Conservation (phyloP, 441 rosid genomes). For the Viola pubescens region DNA sequence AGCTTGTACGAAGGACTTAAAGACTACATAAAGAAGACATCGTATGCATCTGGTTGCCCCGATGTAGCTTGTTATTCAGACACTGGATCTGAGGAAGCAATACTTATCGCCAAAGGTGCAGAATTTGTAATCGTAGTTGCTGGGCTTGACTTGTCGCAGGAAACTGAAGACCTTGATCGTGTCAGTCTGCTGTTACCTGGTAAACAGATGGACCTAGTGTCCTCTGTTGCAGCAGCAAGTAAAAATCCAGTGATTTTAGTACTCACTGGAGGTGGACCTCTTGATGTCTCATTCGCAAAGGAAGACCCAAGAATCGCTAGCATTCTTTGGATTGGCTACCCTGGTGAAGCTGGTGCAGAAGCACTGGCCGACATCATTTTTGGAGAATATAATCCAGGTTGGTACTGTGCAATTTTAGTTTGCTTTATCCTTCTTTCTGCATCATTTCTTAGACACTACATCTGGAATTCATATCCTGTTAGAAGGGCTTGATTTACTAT, state of each 20-base stretch:
- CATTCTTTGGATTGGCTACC: conserved; percentile 92
- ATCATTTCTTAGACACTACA: neutral
- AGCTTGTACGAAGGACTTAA: conserved; percentile 52
- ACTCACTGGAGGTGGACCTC: conserved; percentile 82
- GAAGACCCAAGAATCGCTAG: conserved; percentile 39
- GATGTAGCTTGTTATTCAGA: conserved; percentile 54
- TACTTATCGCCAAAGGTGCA: conserved; percentile 42
- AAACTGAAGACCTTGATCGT: conserved; percentile 73
- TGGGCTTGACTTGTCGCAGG: conserved; percentile 84
- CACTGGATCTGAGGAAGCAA: conserved; percentile 33
- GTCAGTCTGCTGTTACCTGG: conserved; percentile 75
- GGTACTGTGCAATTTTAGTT: neutral
- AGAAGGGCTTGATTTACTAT: too few relatives aligned
- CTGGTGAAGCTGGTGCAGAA: conserved; percentile 76
- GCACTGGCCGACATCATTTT: conserved; percentile 77
- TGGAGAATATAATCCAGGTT: conserved; percentile 69
- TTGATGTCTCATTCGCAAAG: conserved; percentile 66
- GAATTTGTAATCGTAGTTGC: conserved; percentile 69
- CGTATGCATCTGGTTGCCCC: conserved; percentile 50
- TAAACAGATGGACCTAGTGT: conserved; percentile 57
- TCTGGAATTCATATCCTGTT: neutral
- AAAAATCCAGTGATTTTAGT: conserved; percentile 57
- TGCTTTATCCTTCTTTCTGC: neutral
- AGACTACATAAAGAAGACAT: conserved; percentile 34
- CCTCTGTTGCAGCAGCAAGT: conserved; percentile 47